phyloP scores from a whole-genome alignment of 345 rosid genomes.

The Eucalyptus polyanthemos region DNA sequence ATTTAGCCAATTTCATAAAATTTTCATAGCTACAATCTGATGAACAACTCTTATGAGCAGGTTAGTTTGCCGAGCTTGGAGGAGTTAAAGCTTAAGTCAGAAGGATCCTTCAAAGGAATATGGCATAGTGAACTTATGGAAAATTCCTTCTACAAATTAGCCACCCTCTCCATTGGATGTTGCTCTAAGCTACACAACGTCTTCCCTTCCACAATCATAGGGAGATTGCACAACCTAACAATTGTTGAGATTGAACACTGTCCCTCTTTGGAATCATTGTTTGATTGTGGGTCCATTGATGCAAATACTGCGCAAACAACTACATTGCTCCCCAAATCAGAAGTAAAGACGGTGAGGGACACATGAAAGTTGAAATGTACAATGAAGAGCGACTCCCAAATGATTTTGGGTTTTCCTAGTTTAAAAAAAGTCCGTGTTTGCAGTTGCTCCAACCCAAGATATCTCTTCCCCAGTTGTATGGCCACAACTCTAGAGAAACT shows the following conservation, averaged over 20 bases:
- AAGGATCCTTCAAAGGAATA: not conserved
- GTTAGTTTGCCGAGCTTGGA: not conserved
- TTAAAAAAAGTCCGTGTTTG: too few species aligned
- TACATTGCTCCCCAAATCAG: not conserved
- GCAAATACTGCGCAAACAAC: not conserved
- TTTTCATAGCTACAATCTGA: not conserved
- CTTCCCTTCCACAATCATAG: not conserved
- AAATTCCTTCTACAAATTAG: not conserved
- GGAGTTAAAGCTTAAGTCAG: too few species aligned
- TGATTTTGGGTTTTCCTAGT: too few species aligned
- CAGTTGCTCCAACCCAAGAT: too few species aligned
- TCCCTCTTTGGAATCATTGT: not conserved
- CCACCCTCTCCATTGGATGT: not conserved
- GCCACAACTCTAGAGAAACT: too few species aligned
- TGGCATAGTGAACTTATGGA: not conserved
- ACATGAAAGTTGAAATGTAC: not conserved
- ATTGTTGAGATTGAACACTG: fast-evolving
- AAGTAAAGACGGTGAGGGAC: fast-evolving
- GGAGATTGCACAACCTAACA: not conserved
- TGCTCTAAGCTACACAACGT: not conserved
- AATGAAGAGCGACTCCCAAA: too few species aligned
- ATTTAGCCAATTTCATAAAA: fast-evolving
- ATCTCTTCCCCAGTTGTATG: too few species aligned
- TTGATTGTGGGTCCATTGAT: not conserved
- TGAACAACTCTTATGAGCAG: fast-evolving